Percentiles rank a stretch among this genome's conserved stretches.
phyloP scores from a whole-genome alignment of 108 stramenopile species.

The Parmales sp. region DNA sequence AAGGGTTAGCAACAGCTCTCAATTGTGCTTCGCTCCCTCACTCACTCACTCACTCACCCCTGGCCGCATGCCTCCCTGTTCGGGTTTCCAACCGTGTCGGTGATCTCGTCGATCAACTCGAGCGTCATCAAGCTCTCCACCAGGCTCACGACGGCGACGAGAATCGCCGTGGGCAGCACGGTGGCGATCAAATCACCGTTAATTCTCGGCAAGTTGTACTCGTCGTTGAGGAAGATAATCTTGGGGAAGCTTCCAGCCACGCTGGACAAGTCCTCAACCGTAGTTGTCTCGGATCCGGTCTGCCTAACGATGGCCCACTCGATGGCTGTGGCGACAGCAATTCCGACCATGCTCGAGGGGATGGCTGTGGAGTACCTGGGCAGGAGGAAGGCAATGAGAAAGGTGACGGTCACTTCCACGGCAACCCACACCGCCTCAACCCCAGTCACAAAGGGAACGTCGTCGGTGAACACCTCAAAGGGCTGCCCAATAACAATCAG shows the following conservation, averaged over 20 bases:
- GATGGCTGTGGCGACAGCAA: neutral
- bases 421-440: too few species aligned
- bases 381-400: slow-evolving; percentile 45
- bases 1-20: neutral
- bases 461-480: too few species aligned
- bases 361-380: slow-evolving; percentile 43
- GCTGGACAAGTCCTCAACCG: neutral
- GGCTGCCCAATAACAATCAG: too few species aligned
- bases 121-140: slow-evolving; percentile 62
- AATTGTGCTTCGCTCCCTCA: neutral
- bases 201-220: slow-evolving; percentile 52
- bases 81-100: slow-evolving; percentile 62
- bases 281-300: neutral
- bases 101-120: slow-evolving; percentile 63
- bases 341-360: slow-evolving; percentile 42
- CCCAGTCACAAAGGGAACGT: too few species aligned
- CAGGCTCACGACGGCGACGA: slow-evolving; percentile 63
- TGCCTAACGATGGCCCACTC: neutral
- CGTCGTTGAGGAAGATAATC: slow-evolving; percentile 56
- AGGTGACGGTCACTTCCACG: slow-evolving; percentile 52
- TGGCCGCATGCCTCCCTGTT: slow-evolving; percentile 54
- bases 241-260: neutral
- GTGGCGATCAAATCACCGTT: slow-evolving; percentile 41
- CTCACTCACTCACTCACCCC: neutral
- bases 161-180: slow-evolving; percentile 52